These are phyloP conservation scores for Sarocladiaceae sp. DNA, from an alignment of 2,329 filamentous ascomycete species.

Conservation along the genomic window DNA sequence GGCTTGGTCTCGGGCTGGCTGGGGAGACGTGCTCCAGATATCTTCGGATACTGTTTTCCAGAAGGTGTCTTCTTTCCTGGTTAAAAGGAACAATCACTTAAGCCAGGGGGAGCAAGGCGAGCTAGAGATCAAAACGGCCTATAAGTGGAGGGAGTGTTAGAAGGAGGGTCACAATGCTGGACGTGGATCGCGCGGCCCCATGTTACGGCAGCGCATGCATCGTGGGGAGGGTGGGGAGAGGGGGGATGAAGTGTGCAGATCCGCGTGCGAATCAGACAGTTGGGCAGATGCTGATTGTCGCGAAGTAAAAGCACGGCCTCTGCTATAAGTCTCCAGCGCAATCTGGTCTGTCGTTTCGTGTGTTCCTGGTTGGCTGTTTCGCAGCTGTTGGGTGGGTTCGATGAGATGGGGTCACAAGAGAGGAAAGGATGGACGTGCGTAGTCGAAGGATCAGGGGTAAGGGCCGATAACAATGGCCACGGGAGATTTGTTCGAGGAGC, in stretches of 20 bases:
- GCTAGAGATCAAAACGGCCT: conserved; percentile 2
- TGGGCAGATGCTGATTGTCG: not conserved
- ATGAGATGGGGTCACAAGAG: not conserved
- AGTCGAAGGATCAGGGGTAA: no score
- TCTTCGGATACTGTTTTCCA: conserved; percentile 7
- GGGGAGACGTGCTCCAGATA: no score
- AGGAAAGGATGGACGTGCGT: not conserved
- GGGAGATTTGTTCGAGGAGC: not conserved
- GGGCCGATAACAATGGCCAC: not conserved
- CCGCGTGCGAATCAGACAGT: not conserved
- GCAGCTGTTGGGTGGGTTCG: no score
- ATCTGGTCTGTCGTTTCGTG: no score
- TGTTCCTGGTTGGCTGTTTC: no score
- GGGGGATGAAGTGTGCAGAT: not conserved
- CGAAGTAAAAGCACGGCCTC: no score
- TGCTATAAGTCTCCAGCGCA: no score
- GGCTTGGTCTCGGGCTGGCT: no score
- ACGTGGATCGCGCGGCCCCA: not conserved
- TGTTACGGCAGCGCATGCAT: not conserved
- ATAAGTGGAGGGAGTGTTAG: conserved; percentile 8
- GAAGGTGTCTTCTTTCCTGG: not conserved
- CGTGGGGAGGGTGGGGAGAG: not conserved
- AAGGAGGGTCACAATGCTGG: not conserved
- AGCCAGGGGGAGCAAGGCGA: not conserved
- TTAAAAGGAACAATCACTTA: not conserved